A percentile compares a stretch with the other conserved stretches of the same genome.
Evolutionary conservation across 2,329 filamentous ascomycete species (phyloP).

Genomic region (Ustilaginoidea virens): DNA sequence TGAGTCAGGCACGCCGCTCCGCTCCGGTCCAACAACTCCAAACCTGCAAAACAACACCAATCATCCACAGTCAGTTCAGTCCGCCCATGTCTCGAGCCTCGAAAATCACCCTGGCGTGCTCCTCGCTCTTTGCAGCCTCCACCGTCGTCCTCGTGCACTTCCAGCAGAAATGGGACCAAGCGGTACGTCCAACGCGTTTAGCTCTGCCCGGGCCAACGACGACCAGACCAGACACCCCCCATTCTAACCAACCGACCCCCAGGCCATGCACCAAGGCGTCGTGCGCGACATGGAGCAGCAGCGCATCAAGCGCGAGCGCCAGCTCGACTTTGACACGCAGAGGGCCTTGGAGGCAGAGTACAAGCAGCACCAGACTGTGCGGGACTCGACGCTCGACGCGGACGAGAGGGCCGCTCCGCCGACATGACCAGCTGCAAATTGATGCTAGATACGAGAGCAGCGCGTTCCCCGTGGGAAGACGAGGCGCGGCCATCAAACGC

Average conservation of each 20-base stretch:
- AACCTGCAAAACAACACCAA: too few relatives aligned
- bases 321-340: constrained; percentile 92
- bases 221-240: not conserved
- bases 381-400: constrained; percentile 17
- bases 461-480: too few relatives aligned
- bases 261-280: constrained; percentile 95
- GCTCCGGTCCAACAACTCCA: too few relatives aligned
- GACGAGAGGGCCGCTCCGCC: constrained; percentile 5
- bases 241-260: constrained; percentile 2
- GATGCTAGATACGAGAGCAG: too few relatives aligned
- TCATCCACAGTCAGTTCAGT: too few relatives aligned
- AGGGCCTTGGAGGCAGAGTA: constrained; percentile 75
- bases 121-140: constrained; percentile 57
- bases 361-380: constrained; percentile 71
- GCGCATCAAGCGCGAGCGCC: constrained; percentile 74
- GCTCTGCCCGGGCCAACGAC: not conserved
- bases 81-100: constrained; percentile 71
- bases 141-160: constrained; percentile 83
- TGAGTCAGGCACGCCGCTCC: too few relatives aligned
- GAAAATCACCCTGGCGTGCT: constrained; percentile 68
- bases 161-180: constrained; percentile 70
- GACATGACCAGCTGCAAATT: not conserved
- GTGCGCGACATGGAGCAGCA: constrained; percentile 92
- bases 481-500: not conserved
- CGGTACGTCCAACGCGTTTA: constrained; percentile 39